These are phyloP conservation scores for Suhomyces canberraensis DNA, from an alignment of 805 yeast species.

Conservation along the genomic window DNA sequence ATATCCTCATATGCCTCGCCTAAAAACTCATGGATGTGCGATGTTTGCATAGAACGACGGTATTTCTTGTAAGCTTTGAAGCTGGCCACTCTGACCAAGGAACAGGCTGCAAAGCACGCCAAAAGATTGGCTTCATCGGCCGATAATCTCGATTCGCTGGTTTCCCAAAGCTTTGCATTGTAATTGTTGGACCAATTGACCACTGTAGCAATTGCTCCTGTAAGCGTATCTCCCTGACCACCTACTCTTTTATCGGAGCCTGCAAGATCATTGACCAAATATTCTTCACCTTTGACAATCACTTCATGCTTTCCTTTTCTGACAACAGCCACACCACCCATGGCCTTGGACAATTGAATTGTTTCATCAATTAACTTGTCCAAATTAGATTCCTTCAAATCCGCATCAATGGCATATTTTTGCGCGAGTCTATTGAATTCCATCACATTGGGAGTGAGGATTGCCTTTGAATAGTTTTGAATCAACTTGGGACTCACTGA, in stretches of 20 bases:
- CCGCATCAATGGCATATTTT: conserved; percentile 37
- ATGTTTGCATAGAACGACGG: conserved; percentile 82
- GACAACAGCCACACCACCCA: conserved; percentile 61
- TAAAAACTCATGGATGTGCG: conserved; percentile 69
- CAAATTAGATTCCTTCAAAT: conserved; percentile 5
- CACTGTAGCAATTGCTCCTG: conserved; percentile 82
- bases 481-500: conserved; percentile 55
- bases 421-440: conserved; percentile 72
- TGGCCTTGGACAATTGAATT: conserved; percentile 37
- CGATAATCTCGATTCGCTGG: conserved; percentile 1
- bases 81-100: conserved; percentile 65
- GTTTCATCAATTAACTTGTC: conserved; percentile 4
- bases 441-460: conserved; percentile 85
- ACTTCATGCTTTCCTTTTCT: conserved; percentile 71
- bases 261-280: conserved; percentile 40
- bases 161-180: conserved; percentile 53
- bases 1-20: conserved; percentile 57
- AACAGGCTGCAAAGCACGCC: conserved; percentile 71
- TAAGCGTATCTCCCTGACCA: conserved; percentile 93
- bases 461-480: conserved; percentile 53
- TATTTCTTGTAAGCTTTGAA: conserved; percentile 58
- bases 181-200: conserved; percentile 76
- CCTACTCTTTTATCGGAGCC: conserved; percentile 86
- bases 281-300: conserved; percentile 49
- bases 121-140: conserved; percentile 34